phyloP scores from a whole-genome alignment of 106 monocot species.

The Posidonia australis region DNA sequence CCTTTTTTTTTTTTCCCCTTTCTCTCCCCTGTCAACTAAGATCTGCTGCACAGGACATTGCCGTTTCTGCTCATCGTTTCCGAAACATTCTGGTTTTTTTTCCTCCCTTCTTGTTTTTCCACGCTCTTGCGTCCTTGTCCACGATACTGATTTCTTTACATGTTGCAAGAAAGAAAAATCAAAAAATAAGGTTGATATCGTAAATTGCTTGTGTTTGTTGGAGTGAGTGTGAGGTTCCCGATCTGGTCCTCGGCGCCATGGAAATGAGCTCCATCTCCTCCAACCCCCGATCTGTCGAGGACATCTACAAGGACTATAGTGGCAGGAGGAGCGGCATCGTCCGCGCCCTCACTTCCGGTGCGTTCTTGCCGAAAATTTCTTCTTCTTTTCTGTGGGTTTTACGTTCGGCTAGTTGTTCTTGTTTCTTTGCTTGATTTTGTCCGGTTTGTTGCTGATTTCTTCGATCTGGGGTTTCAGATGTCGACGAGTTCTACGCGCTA shows the following conservation, averaged over 20 bases:
- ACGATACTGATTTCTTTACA: too few species aligned
- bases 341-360: constrained; percentile 65
- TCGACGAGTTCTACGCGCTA: constrained; percentile 68
- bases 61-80: background rate
- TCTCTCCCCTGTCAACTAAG: too few species aligned
- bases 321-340: constrained; percentile 62
- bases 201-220: too few species aligned
- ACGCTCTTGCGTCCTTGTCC: background rate
- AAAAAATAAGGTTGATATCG: too few species aligned
- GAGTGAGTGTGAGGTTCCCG: background rate
- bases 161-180: too few species aligned
- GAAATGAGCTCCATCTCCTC: constrained; percentile 36
- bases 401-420: background rate
- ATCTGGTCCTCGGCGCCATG: background rate
- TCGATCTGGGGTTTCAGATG: constrained; percentile 35
- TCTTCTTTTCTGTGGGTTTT: background rate
- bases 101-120: background rate
- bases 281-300: constrained; percentile 73
- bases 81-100: too few species aligned
- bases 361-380: background rate
- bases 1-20: too few species aligned
- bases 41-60: too few species aligned
- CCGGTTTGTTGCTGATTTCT: background rate
- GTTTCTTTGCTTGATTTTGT: background rate
- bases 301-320: constrained; percentile 78